Evolutionary conservation across 2,329 filamentous ascomycete genomes (phyloP), one percentile per base, ranked within the genome.

Genomic region (Coniella vitis): DNA sequence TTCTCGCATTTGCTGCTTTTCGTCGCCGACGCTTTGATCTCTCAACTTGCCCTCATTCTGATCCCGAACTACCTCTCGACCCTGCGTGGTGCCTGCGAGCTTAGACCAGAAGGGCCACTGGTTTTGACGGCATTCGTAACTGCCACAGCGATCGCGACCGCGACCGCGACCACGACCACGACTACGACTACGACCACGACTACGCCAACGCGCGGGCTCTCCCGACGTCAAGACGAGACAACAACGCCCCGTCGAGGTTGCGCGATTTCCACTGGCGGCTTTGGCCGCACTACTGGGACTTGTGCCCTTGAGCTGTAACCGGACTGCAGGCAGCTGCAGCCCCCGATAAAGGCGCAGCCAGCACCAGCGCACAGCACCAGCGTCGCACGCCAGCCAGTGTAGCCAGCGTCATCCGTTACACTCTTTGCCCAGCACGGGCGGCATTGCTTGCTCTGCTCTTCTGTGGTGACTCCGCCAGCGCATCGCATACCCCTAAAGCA

Each of bases 311-410:
- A 29, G 36, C 35, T 32, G 25, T 35, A 29, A 9, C 39, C 16
- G 38, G 35, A 38, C 50, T 42, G 38, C 51, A 50, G 38, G 42
- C n/a, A n/a, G 44, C 46, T 52, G 49, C 49, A 52, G 46, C 39
- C 22, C 10, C 29, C 39, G 16, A 42, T 22, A 45, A 13, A 35
- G 25, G 21, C 42, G 25, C 32, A 29, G 25, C 31, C 17, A 36
- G 31, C 17, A 22, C 32, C 7, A 16, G 17, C n/a, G 31, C 36
- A n/a, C 46, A 48, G 17, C 38, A 38, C 14, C 29, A 44, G 19
- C 41, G 38, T 14, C 41, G 37, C 34, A 4, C 5, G 16, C 12
- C 34, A 16, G 34, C 13, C 34, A 34, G 40, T 17, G 40, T 8
- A 13, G 40, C 17, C 40, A 29, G 21, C 40, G 16, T 42, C 25